phyloP scores from a whole-genome alignment of 129 eudicot species.

The Dittrichia graveolens region DNA sequence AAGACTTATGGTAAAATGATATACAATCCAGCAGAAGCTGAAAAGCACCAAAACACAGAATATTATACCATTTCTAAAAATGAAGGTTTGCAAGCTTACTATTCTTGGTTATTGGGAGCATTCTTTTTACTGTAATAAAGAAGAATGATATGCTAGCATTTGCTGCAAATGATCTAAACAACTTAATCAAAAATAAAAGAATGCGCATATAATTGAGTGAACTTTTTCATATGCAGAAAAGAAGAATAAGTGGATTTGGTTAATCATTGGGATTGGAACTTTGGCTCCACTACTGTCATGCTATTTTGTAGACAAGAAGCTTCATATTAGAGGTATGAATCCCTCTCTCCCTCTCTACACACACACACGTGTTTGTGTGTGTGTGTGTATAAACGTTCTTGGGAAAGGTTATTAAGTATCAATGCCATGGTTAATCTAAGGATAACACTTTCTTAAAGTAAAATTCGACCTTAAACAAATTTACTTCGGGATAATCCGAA shows the following conservation, averaged over 20 bases:
- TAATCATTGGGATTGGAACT: conserved; percentile 21
- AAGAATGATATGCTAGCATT: neutral
- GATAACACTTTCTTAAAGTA: no score
- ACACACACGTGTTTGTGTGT: no score
- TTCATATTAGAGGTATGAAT: conserved; percentile 22
- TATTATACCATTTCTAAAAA: neutral
- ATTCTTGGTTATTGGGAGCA: neutral
- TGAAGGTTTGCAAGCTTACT: conserved; percentile 19
- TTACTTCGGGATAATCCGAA: no score
- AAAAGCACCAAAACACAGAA: neutral
- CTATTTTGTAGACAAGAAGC: conserved; percentile 25
- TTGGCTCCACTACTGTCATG: conserved; percentile 24
- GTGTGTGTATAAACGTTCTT: no score
- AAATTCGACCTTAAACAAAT: no score
- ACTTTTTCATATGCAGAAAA: conserved; percentile 23
- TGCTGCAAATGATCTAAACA: neutral
- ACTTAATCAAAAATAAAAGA: neutral
- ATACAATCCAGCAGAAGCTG: conserved; percentile 19
- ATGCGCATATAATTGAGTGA: neutral
- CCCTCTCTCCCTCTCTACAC: neutral
- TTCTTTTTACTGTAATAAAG: neutral
- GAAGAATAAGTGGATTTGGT: conserved; percentile 29
- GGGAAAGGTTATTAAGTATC: no score
- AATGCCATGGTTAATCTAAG: no score
- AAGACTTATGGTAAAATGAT: conserved; percentile 28